Evolutionary conservation across 1,284 basidiomycete species (phyloP), one percentile per base, ranked within the genome.

Genomic region (Ceratobasidium sp.): DNA sequence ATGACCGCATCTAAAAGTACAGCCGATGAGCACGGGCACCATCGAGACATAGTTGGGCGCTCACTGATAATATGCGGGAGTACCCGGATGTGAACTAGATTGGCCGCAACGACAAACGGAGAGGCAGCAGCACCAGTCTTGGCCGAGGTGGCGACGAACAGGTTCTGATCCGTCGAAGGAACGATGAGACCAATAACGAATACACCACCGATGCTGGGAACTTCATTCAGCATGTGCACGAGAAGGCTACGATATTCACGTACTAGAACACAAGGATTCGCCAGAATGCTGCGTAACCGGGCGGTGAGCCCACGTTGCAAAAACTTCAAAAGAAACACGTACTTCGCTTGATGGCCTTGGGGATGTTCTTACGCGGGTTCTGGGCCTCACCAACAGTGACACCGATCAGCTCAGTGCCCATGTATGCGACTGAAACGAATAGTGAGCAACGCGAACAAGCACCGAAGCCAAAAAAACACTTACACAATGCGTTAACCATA

Each of bases 211-310:
- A 89, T 83, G 76, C 64, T 58, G 38, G 12, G 38, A 16, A 18
- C 33, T 33, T 25, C 21, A 59, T 44, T 61, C 21, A 53, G 38
- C 23, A n/a, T 11, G 30, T 16, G 33, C 36, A 42, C 48, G 18
- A n/a, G 7, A 40, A 25, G 33, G 23, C 12, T 2, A 33, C 33
- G 28, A n/a, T 16, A 54, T 25, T 18, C 63, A 46, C 78, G 42
- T 42, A 81, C 76, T 92, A 93, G 84, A 94, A 93, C 64, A 92
- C 81, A 38, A 86, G 78, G 77, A 90, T 87, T 75, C 87, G 84
- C 80, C 80, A 82, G 79, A 86, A 86, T 1, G 78, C 78, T 46
- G 33, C 16, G n/a, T 21, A 28, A 44, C 21, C 12, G 21, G 5
- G 38, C 28, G 33, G 18, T 71, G 44, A 66, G 33, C 18, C 16